Evolutionary conservation across 192 early-diverging fungal species (phyloP).

Genomic region (Gryganskiella cystojenkinii): DNA sequence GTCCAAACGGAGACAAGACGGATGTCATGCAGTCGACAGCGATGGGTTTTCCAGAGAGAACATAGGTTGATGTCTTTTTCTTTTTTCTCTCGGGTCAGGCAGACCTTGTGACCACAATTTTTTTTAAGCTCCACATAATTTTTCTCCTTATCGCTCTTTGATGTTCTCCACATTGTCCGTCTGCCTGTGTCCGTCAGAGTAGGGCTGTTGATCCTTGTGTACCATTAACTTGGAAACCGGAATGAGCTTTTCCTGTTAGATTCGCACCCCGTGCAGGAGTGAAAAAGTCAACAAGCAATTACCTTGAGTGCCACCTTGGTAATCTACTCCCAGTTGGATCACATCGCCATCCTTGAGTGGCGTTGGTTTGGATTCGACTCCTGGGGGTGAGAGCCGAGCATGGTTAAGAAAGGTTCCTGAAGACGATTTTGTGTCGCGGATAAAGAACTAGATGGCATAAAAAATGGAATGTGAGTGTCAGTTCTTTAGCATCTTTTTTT

Average conservation of each 20-base stretch:
- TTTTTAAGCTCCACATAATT: too few relatives aligned
- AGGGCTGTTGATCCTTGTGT: background rate
- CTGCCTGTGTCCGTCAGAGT: too few relatives aligned
- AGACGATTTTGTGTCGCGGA: conserved; percentile 95
- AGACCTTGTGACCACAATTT: too few relatives aligned
- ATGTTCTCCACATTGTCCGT: too few relatives aligned
- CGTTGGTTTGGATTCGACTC: conserved; percentile 84
- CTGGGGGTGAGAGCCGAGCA: conserved; percentile 88
- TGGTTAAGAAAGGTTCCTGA: conserved; percentile 99
- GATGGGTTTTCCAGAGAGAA: background rate
- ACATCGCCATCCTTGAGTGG: conserved; percentile 91
- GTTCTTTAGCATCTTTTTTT: background rate
- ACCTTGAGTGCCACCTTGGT: conserved; percentile 91
- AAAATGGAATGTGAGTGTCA: background rate
- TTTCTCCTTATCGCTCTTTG: too few relatives aligned
- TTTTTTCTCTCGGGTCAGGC: background rate
- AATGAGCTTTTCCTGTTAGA: background rate
- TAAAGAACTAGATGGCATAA: conserved; percentile 73
- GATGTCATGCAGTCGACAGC: background rate
- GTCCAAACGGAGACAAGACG: background rate
- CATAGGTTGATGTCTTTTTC: background rate
- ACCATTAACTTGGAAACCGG: background rate
- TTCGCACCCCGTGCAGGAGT: background rate
- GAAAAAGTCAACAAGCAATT: background rate
- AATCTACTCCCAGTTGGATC: conserved; percentile 96